Evolutionary conservation across 2,329 filamentous ascomycete species (phyloP).

Genomic region (Colletotrichum sublineola): DNA sequence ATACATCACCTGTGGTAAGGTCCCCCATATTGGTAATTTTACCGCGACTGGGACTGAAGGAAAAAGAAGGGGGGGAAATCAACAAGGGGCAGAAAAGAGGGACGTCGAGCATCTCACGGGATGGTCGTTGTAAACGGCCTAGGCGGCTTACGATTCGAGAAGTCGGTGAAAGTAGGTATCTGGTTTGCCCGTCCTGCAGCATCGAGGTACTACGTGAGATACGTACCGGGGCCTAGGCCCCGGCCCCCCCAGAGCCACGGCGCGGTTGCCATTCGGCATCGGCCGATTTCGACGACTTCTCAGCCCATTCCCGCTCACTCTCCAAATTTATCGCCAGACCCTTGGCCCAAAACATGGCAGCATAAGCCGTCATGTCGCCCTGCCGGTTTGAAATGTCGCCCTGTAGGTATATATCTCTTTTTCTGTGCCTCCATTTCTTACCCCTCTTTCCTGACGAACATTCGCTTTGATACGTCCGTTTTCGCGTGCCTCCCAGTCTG

Average conservation of each 20-base stretch:
- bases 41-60: neutral
- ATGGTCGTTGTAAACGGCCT: conserved; percentile 26
- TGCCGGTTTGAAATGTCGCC: conserved; percentile 41
- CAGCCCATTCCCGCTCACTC: conserved; percentile 53
- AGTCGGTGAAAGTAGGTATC: conserved; percentile 42
- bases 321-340: conserved; percentile 53
- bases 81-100: conserved; percentile 10
- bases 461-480: conserved; percentile 36
- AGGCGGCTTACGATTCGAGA: neutral
- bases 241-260: conserved; percentile 28
- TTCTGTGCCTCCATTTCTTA: conserved; percentile 25
- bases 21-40: neutral
- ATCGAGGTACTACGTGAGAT: conserved; percentile 29
- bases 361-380: conserved; percentile 42
- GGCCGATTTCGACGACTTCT: conserved; percentile 53
- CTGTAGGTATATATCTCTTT: conserved; percentile 39
- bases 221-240: conserved; percentile 26
- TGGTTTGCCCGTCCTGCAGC: conserved; percentile 18
- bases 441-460: conserved; percentile 26
- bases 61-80: neutral
- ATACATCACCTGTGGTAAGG: neutral
- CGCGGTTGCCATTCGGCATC: conserved; percentile 47
- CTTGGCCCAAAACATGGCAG: conserved; percentile 43
- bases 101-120: conserved; percentile 15
- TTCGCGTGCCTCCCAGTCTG: conserved; percentile 26